Base-by-base conservation (phyloP, 202 grass and related monocot species). In the Elaeis oleifera region DNA sequence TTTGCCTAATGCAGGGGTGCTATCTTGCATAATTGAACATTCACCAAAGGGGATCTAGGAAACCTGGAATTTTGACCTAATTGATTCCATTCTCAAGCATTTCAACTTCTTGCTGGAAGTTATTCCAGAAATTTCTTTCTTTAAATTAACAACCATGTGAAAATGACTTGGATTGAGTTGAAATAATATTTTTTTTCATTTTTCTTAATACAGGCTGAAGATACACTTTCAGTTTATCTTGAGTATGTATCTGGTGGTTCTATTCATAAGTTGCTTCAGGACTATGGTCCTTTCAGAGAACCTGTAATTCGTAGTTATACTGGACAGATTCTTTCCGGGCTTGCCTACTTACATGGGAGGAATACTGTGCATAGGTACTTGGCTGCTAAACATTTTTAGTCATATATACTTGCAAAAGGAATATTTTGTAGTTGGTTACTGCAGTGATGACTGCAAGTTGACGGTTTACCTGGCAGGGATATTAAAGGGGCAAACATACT, bases 401-500 rank as follows among this genome's bases (percentile, higher is more conserved):
- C 52, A 52, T 51, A 50, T n/a, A 49, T 32, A 19, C 18, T 62
- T 55, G 19, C 2, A 59, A 54, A 44, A 8, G 24, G 52, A 16
- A 27, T 22, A 24, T 18, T 54, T 18, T 50, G 11, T 26, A 54
- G 21, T 63, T 22, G 22, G 7, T 31, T 39, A 8, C 14, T 23
- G 26, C 8, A 18, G n/a, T 16, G 8, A 44, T 44, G 50, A 51
- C 51, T 73, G 24, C 53, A 61, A 27, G 32, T 63, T 49, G 19
- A 70, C n/a, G 64, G 32, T 65, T 65, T 28, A 17, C 58, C 36
- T 70, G 32, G 56, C 55, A 99, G 94, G 70, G 94, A 99, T 80
- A 87, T 99, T 56, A 99, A 94, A 81, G 94, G 94, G 6, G 94
- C 94, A 75, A 99, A 99, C 49, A 99, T 99, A 84, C 85, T 99